Evolutionary conservation across 2,329 filamentous ascomycete species (phyloP), one percentile per base, ranked within the genome.

Genomic region (Mollisiaceae sp.): DNA sequence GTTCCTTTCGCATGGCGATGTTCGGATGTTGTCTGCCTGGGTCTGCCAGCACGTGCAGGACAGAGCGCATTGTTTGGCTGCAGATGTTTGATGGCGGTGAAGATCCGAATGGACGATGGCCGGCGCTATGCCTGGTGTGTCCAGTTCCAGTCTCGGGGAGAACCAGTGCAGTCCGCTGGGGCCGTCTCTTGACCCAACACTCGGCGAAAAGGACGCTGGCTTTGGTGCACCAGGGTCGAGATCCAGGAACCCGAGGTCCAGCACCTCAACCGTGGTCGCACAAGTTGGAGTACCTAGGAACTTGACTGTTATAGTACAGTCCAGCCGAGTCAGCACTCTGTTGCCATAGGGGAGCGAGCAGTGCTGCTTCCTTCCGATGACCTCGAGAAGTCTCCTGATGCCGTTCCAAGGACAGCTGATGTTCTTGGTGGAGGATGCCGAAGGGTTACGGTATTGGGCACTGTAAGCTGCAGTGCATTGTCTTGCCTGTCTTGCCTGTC

Each of bases 201-300:
- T 63, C 61, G 61, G 61, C 43, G 55, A 59, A 59, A 54, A 12
- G 61, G 61, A 39, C 32, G 22, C 11, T 18, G 4, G 14, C 27
- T 32, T 6, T 32, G 27, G 3, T 32, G 27, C 27, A 32, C 27
- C 27, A 32, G 27, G 27, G 27, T 6, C 3, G 27, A 32, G 27
- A 32, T 58, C 27, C 57, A 64, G 62, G 62, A 60, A 64, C 62
- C 62, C 62, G 62, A 64, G 57, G 57, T 64, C 20, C 20, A 63
- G 45, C 24, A 32, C 12, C n/a, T 12, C 32, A 1, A 22, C 5
- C 32, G n/a, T 58, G 20, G 27, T 56, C 8, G 36, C 15, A 52
- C 47, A 52, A 27, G 35, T 32, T 9, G 20, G 15, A 32, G 27
- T 39, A 15, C 55, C 32, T 39, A 39, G 32, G 35, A 57, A 11